Base-by-base conservation (phyloP, 2,329 filamentous ascomycete genomes). In the Pyrenochaeta sp. region DNA sequence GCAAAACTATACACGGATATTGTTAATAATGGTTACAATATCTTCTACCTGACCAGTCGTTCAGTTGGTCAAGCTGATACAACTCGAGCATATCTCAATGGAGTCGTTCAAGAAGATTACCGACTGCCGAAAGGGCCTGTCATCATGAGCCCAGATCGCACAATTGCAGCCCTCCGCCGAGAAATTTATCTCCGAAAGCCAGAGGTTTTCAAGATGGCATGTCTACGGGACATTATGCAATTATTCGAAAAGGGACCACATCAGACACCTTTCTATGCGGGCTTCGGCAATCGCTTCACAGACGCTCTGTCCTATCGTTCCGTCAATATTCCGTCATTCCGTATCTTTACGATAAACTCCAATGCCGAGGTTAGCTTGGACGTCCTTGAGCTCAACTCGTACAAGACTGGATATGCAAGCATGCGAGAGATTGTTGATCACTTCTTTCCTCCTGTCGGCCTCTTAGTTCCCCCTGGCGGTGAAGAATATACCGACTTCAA, bases 171-270 rank as follows among this genome's bases (percentile, higher is more conserved):
- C 1, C 74, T 99, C 20, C 82, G 94, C 44, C 85, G 94, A 34
- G 94, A 99, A 69, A 84, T 99, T 5, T 99, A 99, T 68, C 80
- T 99, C 18, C 85, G 94, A 39, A 97, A 99, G 70, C 95, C 94
- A 0, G 92, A 99, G 67, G 90, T 99, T 6, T 99, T 99, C 83
- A 99, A 99, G 74, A 99, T 99, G 95, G 91, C 94, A 2, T 99
- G 94, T 52, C 76, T 99, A 14, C 86, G 94, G 27, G 94, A 99
- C 69, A 97, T 99, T 58, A 86, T 92, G 66, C 89, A 87, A 45
- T 80, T 99, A 0, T 99, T 96, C 65, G 86, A 63, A 60, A 61
- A 74, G 62, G 58, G 70, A 41, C 18, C 83, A 0, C 84, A 88
- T 18, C 79, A 83, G 28, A 90, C 86, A 13, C 93, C 94, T 0